Evolutionary conservation across 352 stramenopile species (phyloP).

Genomic region (Phytopythium montanum): DNA sequence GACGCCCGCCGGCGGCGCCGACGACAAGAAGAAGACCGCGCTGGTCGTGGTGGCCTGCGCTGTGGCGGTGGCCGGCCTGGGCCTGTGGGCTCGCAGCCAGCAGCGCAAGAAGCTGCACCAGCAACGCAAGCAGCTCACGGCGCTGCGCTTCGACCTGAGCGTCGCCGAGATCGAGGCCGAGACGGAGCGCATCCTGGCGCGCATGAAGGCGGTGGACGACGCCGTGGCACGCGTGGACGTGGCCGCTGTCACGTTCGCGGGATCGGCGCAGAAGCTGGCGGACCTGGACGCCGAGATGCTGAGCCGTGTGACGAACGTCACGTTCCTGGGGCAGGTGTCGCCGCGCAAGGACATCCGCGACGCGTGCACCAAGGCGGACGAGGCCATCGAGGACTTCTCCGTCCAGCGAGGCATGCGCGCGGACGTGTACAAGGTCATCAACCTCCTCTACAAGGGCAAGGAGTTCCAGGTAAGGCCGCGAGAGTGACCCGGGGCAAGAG

Average conservation of each 20-base stretch:
- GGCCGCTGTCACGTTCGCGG: constrained; percentile 49
- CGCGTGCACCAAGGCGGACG: constrained; percentile 76
- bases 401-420: constrained; percentile 79
- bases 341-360: constrained; percentile 64
- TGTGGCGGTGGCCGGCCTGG: constrained; percentile 41
- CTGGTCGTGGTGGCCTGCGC: constrained; percentile 48
- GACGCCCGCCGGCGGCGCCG: constrained; percentile 7
- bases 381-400: constrained; percentile 70
- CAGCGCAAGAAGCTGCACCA: constrained; percentile 35
- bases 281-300: constrained; percentile 86
- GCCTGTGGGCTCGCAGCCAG: constrained; percentile 43
- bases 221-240: constrained; percentile 45
- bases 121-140: constrained; percentile 52
- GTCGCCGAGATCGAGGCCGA: constrained; percentile 68
- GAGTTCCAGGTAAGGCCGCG: constrained; percentile 38
- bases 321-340: constrained; percentile 82
- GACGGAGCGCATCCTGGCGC: constrained; percentile 54
- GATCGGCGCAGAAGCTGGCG: constrained; percentile 72
- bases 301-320: constrained; percentile 77
- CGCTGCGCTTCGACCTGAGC: constrained; percentile 72
- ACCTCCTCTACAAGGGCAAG: constrained; percentile 44
- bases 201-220: constrained; percentile 76
- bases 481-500: too few species aligned
- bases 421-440: constrained; percentile 81
- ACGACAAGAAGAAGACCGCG: constrained; percentile 60